These are phyloP conservation scores for Suillus paluster DNA, from an alignment of 768 basidiomycete genomes.

Conservation along the genomic window DNA sequence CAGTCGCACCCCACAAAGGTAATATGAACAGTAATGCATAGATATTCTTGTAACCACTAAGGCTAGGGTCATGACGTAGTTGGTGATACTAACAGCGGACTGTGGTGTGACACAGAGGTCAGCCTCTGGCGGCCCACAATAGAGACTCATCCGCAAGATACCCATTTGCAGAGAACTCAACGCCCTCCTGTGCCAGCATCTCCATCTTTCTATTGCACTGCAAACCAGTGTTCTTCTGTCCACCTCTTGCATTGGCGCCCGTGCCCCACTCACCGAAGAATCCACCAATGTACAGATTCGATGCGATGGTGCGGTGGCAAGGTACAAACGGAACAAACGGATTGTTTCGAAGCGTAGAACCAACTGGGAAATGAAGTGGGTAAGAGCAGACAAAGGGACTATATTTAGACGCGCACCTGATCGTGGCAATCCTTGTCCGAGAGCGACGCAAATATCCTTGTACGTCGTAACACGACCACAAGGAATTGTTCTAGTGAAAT, in stretches of 20 bases:
- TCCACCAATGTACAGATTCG: conserved; percentile 63
- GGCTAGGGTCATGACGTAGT: too few species aligned
- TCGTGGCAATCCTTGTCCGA: conserved; percentile 62
- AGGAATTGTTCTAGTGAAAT: conserved; percentile 53
- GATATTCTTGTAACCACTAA: too few species aligned
- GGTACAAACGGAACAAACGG: conserved; percentile 72
- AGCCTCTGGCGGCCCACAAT: conserved; percentile 16
- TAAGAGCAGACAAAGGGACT: not conserved
- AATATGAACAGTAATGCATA: too few species aligned
- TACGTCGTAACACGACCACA: conserved; percentile 59
- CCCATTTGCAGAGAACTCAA: conserved; percentile 51
- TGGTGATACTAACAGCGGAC: too few species aligned
- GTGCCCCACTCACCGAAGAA: conserved; percentile 66
- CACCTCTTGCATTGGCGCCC: conserved; percentile 30
- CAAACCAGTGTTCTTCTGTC: conserved; percentile 36
- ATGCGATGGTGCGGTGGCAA: conserved; percentile 72
- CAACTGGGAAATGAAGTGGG: conserved; percentile 46
- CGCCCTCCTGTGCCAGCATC: conserved; percentile 56
- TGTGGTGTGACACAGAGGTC: not conserved
- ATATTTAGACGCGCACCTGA: conserved; percentile 48
- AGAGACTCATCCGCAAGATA: conserved; percentile 36
- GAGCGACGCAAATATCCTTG: conserved; percentile 51
- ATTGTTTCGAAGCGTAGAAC: conserved; percentile 63
- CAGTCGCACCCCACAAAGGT: too few species aligned
- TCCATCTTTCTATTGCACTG: conserved; percentile 52